Base-by-base conservation (phyloP, 2,329 filamentous ascomycete species). In the Aspergillus persii region DNA sequence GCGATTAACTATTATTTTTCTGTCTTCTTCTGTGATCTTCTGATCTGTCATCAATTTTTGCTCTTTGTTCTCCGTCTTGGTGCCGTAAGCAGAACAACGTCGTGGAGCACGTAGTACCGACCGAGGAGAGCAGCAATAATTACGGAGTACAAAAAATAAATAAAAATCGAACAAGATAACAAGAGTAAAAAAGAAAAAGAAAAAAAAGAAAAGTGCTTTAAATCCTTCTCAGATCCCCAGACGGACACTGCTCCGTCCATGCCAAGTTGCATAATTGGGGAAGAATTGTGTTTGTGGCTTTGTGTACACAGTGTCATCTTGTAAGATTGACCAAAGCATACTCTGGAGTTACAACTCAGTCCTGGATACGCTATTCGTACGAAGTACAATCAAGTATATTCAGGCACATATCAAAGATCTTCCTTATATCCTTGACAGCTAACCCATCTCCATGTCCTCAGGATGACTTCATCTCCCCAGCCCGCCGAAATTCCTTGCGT, bases 161-260 rank as follows among this genome's bases (percentile, higher is more conserved):
- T 26, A 23, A 47, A 9, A 26, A 23, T 23, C 1, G 2, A 23
- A 23, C 18, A 23, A 23, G 18, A 23, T 23, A 41, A 41, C 36
- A 15, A 41, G 15, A 41, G 7, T 3, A 36, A 11, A 8, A 41
- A 11, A 15, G n/a, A 7, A 41, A n/a, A 23, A 26, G 27, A 47
- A 47, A 47, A 5, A 47, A 15, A 47, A 23, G 27, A 9, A 26
- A 23, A 15, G 41, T 26, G n/a, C n/a, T 47, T 47, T 47, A 47
- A 47, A 36, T 58, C 54, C 54, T 41, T 58, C 60, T 63, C 63
- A 56, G 36, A 41, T 41, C 36, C 36, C 36, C 36, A 41, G 36
- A 41, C 36, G 36, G 12, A 7, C 36, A 41, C 15, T 41, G 36
- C n/a, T 41, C 36, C 36, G 36, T n/a, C 12, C 36, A n/a, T 11